Evolutionary conservation across 2,329 filamentous ascomycete genomes (phyloP).

Genomic region (Coniochaeta pulveracea): DNA sequence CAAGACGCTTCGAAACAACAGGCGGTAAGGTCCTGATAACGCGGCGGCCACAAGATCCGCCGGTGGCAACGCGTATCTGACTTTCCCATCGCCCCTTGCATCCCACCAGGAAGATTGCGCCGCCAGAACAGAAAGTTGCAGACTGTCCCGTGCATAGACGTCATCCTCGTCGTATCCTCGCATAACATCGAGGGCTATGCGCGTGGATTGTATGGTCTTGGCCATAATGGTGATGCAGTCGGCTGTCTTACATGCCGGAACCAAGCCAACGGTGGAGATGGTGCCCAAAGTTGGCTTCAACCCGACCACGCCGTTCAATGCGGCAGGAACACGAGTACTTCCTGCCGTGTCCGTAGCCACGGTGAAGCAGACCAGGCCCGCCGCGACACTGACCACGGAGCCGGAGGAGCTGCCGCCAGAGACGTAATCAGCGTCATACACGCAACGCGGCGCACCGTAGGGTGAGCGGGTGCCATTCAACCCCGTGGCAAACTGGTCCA

Average conservation of each 20-base stretch:
- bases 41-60: constrained; percentile 22
- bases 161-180: constrained; percentile 32
- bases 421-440: constrained; percentile 12
- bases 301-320: constrained; percentile 39
- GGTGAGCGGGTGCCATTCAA: constrained; percentile 48
- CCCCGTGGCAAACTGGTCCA: constrained; percentile 51
- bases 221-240: constrained; percentile 40
- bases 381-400: constrained; percentile 38
- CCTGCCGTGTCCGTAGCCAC: constrained; percentile 45
- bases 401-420: constrained; percentile 43
- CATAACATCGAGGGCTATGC: constrained; percentile 31
- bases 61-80: constrained; percentile 37
- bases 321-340: constrained; percentile 36
- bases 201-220: constrained; percentile 29
- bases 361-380: constrained; percentile 38
- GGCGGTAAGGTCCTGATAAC: neutral
- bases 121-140: constrained; percentile 5
- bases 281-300: constrained; percentile 36
- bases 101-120: constrained; percentile 10
- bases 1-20: neutral
- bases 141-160: constrained; percentile 23
- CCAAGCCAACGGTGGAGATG: constrained; percentile 30
- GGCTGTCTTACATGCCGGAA: constrained; percentile 37
- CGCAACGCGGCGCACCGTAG: constrained; percentile 33
- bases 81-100: constrained; percentile 2